Base-by-base conservation (phyloP, 805 yeast genomes). In the Ogataea pini region DNA sequence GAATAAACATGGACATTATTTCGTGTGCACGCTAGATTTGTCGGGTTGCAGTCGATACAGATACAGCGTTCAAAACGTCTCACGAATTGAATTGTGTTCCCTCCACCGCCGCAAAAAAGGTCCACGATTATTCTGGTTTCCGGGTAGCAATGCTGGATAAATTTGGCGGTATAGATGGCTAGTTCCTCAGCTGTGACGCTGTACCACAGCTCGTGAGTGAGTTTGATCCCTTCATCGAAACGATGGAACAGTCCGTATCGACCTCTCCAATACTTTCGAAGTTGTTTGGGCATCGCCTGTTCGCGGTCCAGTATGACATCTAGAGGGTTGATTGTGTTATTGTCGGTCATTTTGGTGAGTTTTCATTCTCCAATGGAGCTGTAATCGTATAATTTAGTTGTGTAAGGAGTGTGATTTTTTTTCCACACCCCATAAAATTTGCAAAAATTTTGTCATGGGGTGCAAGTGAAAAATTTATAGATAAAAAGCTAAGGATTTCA, bases 61-160 rank as follows among this genome's bases (percentile, higher is more conserved):
- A 80, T 77, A 1, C 82, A 85, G 20, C 60, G 56, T 1, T 76
- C 75, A 64, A 87, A 86, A 28, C 61, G 53, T 46, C 71, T 59
- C 41, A 91, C 87, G 63, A 90, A 79, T 56, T 88, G 96, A 18
- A 88, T 85, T 1, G 86, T 70, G 60, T 89, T 89, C 0, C 96
- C 96, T 1, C 96, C 96, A 1, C 90, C 96, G 0, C 96, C 96
- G 54, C 92, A 83, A 57, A 88, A 87, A 2, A 86, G 75, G 59
- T 89, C 96, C 12, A 85, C 62, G 0, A 83, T 67, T 3, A 68
- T 72, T 4, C 53, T 54, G 2, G 80, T 75, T 0, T 74, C 60
- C 0, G 83, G 88, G 18, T 79, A 62, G 48, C 83, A 73, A 13
- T 76, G 73, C 43, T 70, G 64, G 14, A 83, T 65, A 48, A 80